A percentile compares a stretch with the other conserved stretches of the same genome.
Conservation (phyloP, 441 rosid species). For the Syzygium malaccense region DNA sequence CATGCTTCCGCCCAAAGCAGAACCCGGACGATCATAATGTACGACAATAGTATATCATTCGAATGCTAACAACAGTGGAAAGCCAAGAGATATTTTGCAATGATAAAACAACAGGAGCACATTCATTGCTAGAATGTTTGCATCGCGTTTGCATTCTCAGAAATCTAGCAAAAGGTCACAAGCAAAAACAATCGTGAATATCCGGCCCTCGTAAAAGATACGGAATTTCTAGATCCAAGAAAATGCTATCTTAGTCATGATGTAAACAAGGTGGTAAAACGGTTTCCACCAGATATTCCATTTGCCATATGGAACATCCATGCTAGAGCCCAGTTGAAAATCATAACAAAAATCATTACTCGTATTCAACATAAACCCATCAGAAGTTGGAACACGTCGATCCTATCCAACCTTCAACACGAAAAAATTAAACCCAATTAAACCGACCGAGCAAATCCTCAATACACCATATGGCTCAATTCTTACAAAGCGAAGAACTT, state of each 20-base stretch:
- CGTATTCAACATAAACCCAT: background rate
- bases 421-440: background rate
- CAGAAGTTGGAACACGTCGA: background rate
- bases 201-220: background rate
- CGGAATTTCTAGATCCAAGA: background rate
- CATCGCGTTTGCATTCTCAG: background rate
- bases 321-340: background rate
- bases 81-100: background rate
- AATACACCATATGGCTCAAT: background rate
- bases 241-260: background rate
- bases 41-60: background rate
- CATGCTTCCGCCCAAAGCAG: background rate
- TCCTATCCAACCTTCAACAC: background rate
- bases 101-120: background rate
- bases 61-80: background rate
- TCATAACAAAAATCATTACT: background rate
- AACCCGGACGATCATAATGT: background rate
- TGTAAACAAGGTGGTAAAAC: background rate
- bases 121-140: background rate
- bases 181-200: background rate
- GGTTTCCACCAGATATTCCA: background rate
- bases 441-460: background rate
- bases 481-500: background rate
- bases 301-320: background rate
- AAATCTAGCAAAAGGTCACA: background rate